Evolutionary conservation across 2,329 filamentous ascomycete genomes (phyloP), one percentile per base, ranked within the genome.

Genomic region (Colletotrichum neosansevieriae): DNA sequence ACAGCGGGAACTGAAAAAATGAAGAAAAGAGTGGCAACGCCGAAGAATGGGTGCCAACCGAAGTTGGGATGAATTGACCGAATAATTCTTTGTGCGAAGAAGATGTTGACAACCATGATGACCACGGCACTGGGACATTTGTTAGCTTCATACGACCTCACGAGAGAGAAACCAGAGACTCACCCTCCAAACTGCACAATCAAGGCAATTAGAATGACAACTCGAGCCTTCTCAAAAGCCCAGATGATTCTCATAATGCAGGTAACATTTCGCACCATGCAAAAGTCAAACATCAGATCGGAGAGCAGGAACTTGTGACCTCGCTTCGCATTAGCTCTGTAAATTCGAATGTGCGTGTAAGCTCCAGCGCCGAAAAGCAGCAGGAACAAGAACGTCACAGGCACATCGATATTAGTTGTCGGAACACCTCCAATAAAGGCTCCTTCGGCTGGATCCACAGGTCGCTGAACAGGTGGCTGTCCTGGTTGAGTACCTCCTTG

Each of bases 291-390:
- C 49, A 81, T 70, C n/a, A 78, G 72, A 53, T 73, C 75, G 1
- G 79, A 80, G 3, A 81, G 71, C 38, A 79, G 44, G 61, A 82
- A 82, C 67, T 80, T 81, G 74, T 81, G 79, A 2, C 75, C 73
- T 2, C 76, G 72, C 50, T 76, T 76, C 6, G 70, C 63, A 62
- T 82, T 81, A 6, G 71, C 67, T 10, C 67, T 58, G 69, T 72
- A 75, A 53, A 74, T 73, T 13, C 65, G 69, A 12, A 76, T 75
- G 66, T 76, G 74, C 3, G 71, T 70, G 24, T 72, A 69, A 2
- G 73, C 74, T 7, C 73, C 74, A 3, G 71, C 44, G 54, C 66
- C 62, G 50, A 75, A 76, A 12, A 75, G 45, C n/a, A 74, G 3
- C n/a, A 76, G 63, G 58, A 76, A 76, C 17, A 75, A 24, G 47